Base-by-base conservation (phyloP, 202 grass and related monocot species). In the Panicum hallii region DNA sequence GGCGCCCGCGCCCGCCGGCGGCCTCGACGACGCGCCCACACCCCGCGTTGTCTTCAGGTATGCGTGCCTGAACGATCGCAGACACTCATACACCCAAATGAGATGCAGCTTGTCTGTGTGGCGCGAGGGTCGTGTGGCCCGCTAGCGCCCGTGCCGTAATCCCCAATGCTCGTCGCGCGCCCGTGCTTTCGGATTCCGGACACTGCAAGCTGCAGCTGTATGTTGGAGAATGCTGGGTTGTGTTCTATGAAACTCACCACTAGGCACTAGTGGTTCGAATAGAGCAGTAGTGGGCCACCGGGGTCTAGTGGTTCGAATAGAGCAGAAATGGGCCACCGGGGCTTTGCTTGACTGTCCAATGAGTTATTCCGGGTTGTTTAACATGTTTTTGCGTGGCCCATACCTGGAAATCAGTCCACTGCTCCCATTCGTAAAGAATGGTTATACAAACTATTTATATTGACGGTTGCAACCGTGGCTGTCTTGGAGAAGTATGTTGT, bases 41-140 rank as follows among this genome's bases (percentile, higher is more conserved):
- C 83, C 47, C 19, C 56, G 79, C 41, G 48, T 90, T 73, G 79
- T 82, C 74, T 90, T 90, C 88, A 83, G 88, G 88, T 89, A 78
- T 12, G 10, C 50, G 47, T 48, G 46, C 5, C 20, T 22, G 19
- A n/a, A 22, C 57, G 44, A 62, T 16, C 44, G 7, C 54, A 44
- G 17, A 44, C 71, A 6, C 14, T n/a, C 52, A 23, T 19, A 47
- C 14, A 9, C 42, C 53, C 23, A 12, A 26, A 47, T 0, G 43
- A 7, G 13, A 15, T 4, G 20, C 38, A 38, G n/a, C 22, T 83
- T 50, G 43, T 26, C 40, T 58, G 67, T 57, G 42, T 23, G 12
- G 53, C 30, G 41, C n/a, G 8, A 43, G 36, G 47, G 43, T 2
- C 10, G 64, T 67, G 22, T 38, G 10, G 48, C 19, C 28, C 64